A percentile compares a stretch with the other conserved stretches of the same genome.
These are phyloP conservation scores for Circinella umbellata DNA, from an alignment of 371 early-diverging fungal species.

Conservation along the genomic window DNA sequence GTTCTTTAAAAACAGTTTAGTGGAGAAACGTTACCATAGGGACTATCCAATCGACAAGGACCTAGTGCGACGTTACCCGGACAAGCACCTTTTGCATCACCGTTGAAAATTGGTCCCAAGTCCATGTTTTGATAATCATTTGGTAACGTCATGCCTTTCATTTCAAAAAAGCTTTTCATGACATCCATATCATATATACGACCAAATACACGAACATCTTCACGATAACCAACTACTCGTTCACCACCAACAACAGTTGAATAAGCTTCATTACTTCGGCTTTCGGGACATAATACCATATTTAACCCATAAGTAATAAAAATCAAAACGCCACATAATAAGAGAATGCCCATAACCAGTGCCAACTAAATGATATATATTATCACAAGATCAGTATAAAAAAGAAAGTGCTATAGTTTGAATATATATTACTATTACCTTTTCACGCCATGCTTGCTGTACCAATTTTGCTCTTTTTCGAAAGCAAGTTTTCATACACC, in stretches of 20 bases:
- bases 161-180: slow-evolving; percentile 41
- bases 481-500: slow-evolving; percentile 53
- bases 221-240: slow-evolving; percentile 36
- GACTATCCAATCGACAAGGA: slow-evolving; percentile 42
- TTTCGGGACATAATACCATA: slow-evolving; percentile 50
- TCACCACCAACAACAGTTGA: slow-evolving; percentile 26
- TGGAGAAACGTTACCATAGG: slow-evolving; percentile 42
- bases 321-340: slow-evolving; percentile 60
- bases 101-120: slow-evolving; percentile 55
- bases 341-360: slow-evolving; percentile 68
- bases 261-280: slow-evolving; percentile 29
- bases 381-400: too few relatives aligned
- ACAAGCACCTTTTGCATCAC: slow-evolving; percentile 44
- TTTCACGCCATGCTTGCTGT: slow-evolving; percentile 76
- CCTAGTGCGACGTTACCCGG: slow-evolving; percentile 19
- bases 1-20: neutral
- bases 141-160: slow-evolving; percentile 42
- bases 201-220: slow-evolving; percentile 55
- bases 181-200: slow-evolving; percentile 43
- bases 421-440: slow-evolving; percentile 52
- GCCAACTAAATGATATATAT: slow-evolving; percentile 61
- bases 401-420: too few relatives aligned
- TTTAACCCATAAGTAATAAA: slow-evolving; percentile 73
- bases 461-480: slow-evolving; percentile 44
- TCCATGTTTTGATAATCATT: slow-evolving; percentile 54